Evolutionary conservation across 2,329 filamentous ascomycete species (phyloP).

Genomic region (Exophiala xenobiotica): DNA sequence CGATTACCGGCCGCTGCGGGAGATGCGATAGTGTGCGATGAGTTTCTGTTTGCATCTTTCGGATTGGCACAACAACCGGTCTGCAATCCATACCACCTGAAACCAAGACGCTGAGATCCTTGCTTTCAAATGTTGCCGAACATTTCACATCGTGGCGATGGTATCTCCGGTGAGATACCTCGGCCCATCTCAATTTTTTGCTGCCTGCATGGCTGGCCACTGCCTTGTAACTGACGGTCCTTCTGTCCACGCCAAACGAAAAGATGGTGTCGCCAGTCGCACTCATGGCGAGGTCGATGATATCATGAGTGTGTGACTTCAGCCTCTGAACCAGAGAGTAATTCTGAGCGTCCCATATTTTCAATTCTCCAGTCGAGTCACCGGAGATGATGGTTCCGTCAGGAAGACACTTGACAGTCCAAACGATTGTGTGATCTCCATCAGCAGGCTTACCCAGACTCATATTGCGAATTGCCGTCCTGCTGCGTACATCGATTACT

Average conservation of each 20-base stretch:
- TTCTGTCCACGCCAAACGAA: slow-evolving; percentile 87
- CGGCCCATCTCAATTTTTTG: slow-evolving; percentile 69
- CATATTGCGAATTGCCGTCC: slow-evolving; percentile 74
- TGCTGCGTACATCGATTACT: slow-evolving; percentile 80
- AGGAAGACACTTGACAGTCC: slow-evolving; percentile 85
- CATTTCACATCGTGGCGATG: slow-evolving; percentile 95
- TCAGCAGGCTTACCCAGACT: slow-evolving; percentile 79
- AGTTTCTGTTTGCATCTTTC: slow-evolving; percentile 62
- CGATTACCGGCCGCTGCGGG: slow-evolving; percentile 72
- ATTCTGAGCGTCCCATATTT: slow-evolving; percentile 90
- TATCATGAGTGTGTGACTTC: slow-evolving; percentile 83
- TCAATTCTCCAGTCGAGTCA: slow-evolving; percentile 89
- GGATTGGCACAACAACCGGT: slow-evolving; percentile 77
- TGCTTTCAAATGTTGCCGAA: slow-evolving; percentile 85
- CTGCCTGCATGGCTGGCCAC: slow-evolving; percentile 45
- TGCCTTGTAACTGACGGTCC: slow-evolving; percentile 78
- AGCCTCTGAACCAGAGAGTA: slow-evolving; percentile 85
- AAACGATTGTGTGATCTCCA: slow-evolving; percentile 84
- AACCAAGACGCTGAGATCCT: slow-evolving; percentile 78
- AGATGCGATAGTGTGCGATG: slow-evolving; percentile 80
- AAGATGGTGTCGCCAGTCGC: slow-evolving; percentile 77
- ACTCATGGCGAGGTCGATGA: slow-evolving; percentile 81
- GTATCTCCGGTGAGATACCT: slow-evolving; percentile 80
- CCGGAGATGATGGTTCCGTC: slow-evolving; percentile 90
- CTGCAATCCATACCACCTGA: slow-evolving; percentile 89